phyloP scores from a whole-genome alignment of 345 rosid species.

The Nephelium lappaceum region DNA sequence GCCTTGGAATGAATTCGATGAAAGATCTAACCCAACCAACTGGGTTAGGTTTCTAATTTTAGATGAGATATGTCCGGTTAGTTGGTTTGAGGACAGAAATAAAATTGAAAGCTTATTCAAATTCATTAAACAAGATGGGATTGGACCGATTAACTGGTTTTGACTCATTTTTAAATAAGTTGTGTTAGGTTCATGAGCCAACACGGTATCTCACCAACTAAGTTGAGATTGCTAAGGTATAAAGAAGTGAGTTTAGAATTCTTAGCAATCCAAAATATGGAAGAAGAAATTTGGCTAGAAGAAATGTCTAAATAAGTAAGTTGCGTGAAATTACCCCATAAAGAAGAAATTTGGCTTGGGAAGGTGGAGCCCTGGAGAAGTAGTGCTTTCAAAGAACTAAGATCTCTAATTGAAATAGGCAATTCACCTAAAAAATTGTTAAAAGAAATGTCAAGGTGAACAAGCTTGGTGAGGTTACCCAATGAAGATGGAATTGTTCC shows the following conservation, averaged over 20 bases:
- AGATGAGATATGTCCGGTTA: neutral
- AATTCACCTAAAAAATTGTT: slow-evolving; percentile 10
- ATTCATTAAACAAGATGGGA: neutral
- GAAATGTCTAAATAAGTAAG: neutral
- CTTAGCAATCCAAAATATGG: neutral
- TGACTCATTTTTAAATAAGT: neutral
- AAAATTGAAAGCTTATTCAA: neutral
- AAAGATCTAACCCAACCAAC: neutral
- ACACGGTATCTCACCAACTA: slow-evolving; percentile 19
- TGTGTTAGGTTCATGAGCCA: slow-evolving; percentile 15
- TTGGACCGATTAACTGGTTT: neutral
- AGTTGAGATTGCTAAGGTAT: neutral
- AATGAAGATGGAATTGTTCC: neutral
- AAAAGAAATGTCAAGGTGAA: neutral
- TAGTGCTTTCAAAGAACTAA: neutral
- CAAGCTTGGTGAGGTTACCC: neutral
- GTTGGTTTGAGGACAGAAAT: neutral
- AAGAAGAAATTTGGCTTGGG: neutral
- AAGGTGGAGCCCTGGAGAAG: neutral
- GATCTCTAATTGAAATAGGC: slow-evolving; percentile 19
- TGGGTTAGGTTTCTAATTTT: neutral
- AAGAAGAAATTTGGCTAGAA: neutral
- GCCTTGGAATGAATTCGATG: neutral
- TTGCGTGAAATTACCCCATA: neutral
- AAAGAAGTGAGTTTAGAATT: fast-evolving